These are phyloP conservation scores for Kwoniella sp. DNA, from an alignment of 768 basidiomycete genomes.

Conservation along the genomic window DNA sequence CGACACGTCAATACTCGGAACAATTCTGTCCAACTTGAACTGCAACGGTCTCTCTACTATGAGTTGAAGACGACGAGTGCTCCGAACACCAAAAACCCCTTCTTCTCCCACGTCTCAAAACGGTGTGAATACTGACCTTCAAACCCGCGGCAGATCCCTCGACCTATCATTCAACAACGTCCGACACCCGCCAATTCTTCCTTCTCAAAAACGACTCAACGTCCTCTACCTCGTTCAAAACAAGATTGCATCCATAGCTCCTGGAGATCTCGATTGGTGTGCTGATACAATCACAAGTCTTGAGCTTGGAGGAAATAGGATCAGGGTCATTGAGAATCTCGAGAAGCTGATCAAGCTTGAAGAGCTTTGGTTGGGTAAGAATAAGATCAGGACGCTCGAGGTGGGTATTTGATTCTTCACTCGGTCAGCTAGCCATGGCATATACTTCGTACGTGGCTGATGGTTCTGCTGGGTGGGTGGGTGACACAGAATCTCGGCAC, in stretches of 20 bases:
- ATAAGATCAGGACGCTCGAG: constrained; percentile 87
- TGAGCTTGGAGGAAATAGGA: constrained; percentile 89
- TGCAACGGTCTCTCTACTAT: no score
- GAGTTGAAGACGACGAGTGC: no score
- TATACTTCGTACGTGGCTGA: no score
- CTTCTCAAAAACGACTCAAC: constrained; percentile 60
- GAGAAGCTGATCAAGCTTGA: constrained; percentile 78
- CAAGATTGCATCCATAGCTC: constrained; percentile 75
- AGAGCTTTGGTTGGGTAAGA: constrained; percentile 97
- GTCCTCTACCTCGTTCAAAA: constrained; percentile 96
- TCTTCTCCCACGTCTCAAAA: no score
- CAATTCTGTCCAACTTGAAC: no score
- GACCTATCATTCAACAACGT: constrained; percentile 96
- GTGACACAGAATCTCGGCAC: constrained; percentile 73
- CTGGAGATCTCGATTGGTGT: constrained; percentile 62
- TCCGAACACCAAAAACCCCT: no score
- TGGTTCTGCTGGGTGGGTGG: no score
- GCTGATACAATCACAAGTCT: constrained; percentile 70
- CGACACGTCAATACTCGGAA: no score
- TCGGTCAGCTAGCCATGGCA: no score
- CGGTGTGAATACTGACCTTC: background rate
- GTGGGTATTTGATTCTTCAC: constrained; percentile 57
- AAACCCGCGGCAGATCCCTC: constrained; percentile 62
- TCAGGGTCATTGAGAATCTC: constrained; percentile 88
- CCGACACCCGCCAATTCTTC: constrained; percentile 61